Percentiles rank a stretch among this genome's conserved stretches.
Evolutionary conservation across 1,284 basidiomycete genomes (phyloP).

Genomic region (Puccinia polysora): DNA sequence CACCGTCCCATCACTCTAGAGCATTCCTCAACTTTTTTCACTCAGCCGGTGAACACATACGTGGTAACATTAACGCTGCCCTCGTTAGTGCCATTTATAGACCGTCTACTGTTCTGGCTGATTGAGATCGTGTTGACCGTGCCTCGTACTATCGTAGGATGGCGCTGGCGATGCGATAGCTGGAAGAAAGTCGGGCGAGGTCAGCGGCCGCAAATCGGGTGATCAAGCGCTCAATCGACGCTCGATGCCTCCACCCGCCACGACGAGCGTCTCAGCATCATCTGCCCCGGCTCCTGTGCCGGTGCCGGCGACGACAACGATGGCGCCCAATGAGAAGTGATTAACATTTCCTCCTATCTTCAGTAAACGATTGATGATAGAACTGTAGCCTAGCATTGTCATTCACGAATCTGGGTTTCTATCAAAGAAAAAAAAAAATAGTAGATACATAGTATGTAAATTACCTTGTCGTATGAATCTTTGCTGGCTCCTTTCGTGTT

Average conservation of each 20-base stretch:
- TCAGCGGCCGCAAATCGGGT: constrained; percentile 14
- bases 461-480: no score
- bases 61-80: constrained; percentile 37
- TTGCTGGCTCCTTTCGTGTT: no score
- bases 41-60: constrained; percentile 31
- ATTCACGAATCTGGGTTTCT: no score
- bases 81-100: constrained; percentile 1
- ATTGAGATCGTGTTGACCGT: neutral
- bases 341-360: no score
- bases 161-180: constrained; percentile 34
- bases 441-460: no score
- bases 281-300: neutral
- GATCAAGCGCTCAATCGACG: neutral
- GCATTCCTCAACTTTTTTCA: constrained; percentile 9
- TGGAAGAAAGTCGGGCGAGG: neutral
- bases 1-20: neutral
- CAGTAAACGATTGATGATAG: no score
- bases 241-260: no score
- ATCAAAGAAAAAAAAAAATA: no score
- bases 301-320: neutral
- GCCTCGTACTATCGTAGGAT: constrained; percentile 7
- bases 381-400: no score
- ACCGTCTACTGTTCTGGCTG: neutral
- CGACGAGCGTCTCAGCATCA: neutral
- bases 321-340: neutral